These are phyloP conservation scores for Periconia sp. DNA, from an alignment of 2,329 filamentous ascomycete genomes.

Conservation along the genomic window DNA sequence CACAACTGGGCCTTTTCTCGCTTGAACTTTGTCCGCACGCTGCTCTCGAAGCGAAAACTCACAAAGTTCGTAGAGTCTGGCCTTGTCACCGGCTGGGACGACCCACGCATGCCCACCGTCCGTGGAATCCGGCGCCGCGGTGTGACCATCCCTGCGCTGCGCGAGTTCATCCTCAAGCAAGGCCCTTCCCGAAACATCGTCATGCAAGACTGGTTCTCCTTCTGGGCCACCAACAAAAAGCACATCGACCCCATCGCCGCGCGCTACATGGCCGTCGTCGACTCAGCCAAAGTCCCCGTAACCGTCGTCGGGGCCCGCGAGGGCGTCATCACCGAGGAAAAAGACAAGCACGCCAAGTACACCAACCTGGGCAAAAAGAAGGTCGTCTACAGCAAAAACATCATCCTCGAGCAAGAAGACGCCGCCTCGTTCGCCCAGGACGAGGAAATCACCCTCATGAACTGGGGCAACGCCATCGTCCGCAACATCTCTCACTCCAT, in stretches of 20 bases:
- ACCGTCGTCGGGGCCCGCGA: conserved; percentile 64
- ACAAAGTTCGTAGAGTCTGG: conserved; percentile 78
- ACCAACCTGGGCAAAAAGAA: conserved; percentile 81
- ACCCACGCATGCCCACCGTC: conserved; percentile 83
- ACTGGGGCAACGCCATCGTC: conserved; percentile 89
- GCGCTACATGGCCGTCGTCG: conserved; percentile 60
- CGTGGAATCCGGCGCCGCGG: conserved; percentile 77
- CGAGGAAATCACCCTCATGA: conserved; percentile 95
- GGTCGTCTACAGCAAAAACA: conserved; percentile 72
- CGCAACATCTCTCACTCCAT: conserved; percentile 61
- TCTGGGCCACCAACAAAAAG: conserved; percentile 58
- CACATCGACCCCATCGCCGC: conserved; percentile 53
- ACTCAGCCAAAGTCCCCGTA: conserved; percentile 71
- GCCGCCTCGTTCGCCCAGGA: conserved; percentile 76
- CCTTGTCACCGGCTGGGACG: conserved; percentile 81
- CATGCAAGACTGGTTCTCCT: conserved; percentile 77
- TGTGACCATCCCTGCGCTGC: conserved; percentile 75
- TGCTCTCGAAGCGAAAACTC: conserved; percentile 83
- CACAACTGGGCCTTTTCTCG: conserved; percentile 85
- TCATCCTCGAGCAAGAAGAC: conserved; percentile 86
- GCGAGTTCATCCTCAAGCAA: conserved; percentile 83
- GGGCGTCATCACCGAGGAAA: conserved; percentile 65
- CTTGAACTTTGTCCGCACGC: conserved; percentile 81
- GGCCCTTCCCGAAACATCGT: conserved; percentile 83
- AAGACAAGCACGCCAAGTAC: conserved; percentile 89